These are phyloP conservation scores for Lepraria neglecta DNA, from an alignment of 495 filamentous ascomycete genomes.

Conservation along the genomic window DNA sequence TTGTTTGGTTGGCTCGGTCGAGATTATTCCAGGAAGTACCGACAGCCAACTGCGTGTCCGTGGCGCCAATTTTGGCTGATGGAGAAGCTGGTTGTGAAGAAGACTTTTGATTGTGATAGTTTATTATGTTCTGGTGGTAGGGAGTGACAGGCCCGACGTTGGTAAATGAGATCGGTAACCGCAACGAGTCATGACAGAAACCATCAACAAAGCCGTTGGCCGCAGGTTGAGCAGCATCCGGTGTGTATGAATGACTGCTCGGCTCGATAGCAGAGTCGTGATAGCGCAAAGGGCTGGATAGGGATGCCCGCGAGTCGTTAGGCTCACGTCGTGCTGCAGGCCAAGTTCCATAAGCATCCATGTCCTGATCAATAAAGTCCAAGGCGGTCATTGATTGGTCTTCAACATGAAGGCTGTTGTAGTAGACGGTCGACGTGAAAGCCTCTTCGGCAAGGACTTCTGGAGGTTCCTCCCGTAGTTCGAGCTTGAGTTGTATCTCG, in stretches of 20 bases:
- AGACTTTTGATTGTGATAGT: neutral
- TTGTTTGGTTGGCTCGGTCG: neutral
- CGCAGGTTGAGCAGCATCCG: neutral
- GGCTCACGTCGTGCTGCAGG: neutral
- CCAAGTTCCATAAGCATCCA: neutral
- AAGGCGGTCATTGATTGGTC: neutral
- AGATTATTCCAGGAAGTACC: neutral
- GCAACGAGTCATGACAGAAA: neutral
- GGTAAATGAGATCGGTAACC: too few relatives aligned
- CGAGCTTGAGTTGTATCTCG: neutral
- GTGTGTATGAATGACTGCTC: neutral
- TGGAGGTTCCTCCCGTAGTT: neutral
- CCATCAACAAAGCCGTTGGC: neutral
- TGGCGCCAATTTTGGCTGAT: neutral
- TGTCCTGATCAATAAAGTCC: slow-evolving; percentile 1
- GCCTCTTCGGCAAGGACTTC: slow-evolving; percentile 1
- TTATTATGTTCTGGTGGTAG: too few relatives aligned
- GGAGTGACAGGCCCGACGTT: too few relatives aligned
- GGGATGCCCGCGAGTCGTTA: neutral
- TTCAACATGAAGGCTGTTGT: neutral
- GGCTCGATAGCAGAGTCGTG: neutral
- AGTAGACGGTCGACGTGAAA: neutral
- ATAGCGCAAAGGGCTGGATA: neutral
- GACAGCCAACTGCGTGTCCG: too few relatives aligned
- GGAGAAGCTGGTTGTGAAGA: neutral